Percentiles rank a stretch among this genome's conserved stretches.
These are phyloP conservation scores for Forsythia viridissima DNA, from an alignment of 257 asterid genomes.

Conservation along the genomic window DNA sequence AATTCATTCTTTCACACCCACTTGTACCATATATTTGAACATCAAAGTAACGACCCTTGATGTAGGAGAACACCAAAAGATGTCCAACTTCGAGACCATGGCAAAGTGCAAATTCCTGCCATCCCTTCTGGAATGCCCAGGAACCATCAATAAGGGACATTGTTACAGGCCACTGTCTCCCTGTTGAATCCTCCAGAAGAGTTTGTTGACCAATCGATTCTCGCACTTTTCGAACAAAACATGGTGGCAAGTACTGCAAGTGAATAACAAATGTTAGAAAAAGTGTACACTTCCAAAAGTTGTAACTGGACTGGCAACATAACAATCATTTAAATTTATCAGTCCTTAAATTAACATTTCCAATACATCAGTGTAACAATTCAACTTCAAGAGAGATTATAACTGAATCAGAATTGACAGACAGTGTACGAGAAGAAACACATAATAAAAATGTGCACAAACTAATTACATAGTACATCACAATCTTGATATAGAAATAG, in stretches of 20 bases:
- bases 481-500: too few relatives aligned
- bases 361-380: too few relatives aligned
- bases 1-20: slow-evolving; percentile 39
- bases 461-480: too few relatives aligned
- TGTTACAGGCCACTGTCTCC: slow-evolving; percentile 43
- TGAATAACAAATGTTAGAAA: slow-evolving; percentile 14
- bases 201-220: slow-evolving; percentile 37
- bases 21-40: slow-evolving; percentile 42
- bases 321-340: too few relatives aligned
- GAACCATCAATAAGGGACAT: slow-evolving; percentile 29
- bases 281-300: not conserved
- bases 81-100: slow-evolving; percentile 51
- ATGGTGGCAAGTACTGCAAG: slow-evolving; percentile 72
- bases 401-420: too few relatives aligned
- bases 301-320: too few relatives aligned
- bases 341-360: too few relatives aligned
- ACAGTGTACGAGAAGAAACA: too few relatives aligned
- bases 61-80: slow-evolving; percentile 36
- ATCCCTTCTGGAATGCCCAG: slow-evolving; percentile 56
- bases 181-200: slow-evolving; percentile 51
- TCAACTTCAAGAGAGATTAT: too few relatives aligned
- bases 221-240: slow-evolving; percentile 31
- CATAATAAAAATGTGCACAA: too few relatives aligned
- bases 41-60: slow-evolving; percentile 40
- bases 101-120: slow-evolving; percentile 48